phyloP scores from a whole-genome alignment of 2,329 filamentous ascomycete genomes.

The Ascochyta pisi region DNA sequence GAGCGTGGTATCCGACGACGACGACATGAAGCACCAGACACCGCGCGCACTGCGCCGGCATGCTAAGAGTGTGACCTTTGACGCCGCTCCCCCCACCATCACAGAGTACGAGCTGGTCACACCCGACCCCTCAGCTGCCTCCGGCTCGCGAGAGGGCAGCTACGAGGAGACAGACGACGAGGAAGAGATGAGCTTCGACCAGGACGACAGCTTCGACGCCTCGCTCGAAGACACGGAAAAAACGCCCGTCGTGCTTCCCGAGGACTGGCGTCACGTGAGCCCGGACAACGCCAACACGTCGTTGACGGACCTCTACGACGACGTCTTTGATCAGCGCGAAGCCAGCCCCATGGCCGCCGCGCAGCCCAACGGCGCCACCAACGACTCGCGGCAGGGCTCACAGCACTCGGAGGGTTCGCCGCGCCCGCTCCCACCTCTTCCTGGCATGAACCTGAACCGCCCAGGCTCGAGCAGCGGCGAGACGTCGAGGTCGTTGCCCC shows the following conservation, averaged over 20 bases:
- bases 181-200: conserved; percentile 71
- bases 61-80: conserved; percentile 96
- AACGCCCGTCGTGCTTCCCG: conserved; percentile 95
- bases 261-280: conserved; percentile 88
- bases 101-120: conserved; percentile 99
- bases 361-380: conserved; percentile 52
- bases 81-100: conserved; percentile 88
- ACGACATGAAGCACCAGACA: conserved; percentile 64
- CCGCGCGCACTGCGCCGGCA: conserved; percentile 78
- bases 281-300: conserved; percentile 66
- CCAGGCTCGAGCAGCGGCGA: conserved; percentile 67
- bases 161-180: conserved; percentile 76
- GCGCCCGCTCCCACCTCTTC: conserved; percentile 85
- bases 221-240: conserved; percentile 96
- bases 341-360: conserved; percentile 71
- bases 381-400: conserved; percentile 69
- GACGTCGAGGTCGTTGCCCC: conserved; percentile 72
- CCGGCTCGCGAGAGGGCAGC: conserved; percentile 89
- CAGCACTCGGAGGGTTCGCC: conserved; percentile 79
- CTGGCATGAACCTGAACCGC: conserved; percentile 63
- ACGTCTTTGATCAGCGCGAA: conserved; percentile 69
- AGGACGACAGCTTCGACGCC: conserved; percentile 92
- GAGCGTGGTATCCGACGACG: conserved; percentile 43
- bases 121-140: conserved; percentile 89
- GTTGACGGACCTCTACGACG: conserved; percentile 63